A percentile compares a stretch with the other conserved stretches of the same genome.
phyloP scores from a whole-genome alignment of 352 stramenopile genomes.

The Paralagenidium karlingii region DNA sequence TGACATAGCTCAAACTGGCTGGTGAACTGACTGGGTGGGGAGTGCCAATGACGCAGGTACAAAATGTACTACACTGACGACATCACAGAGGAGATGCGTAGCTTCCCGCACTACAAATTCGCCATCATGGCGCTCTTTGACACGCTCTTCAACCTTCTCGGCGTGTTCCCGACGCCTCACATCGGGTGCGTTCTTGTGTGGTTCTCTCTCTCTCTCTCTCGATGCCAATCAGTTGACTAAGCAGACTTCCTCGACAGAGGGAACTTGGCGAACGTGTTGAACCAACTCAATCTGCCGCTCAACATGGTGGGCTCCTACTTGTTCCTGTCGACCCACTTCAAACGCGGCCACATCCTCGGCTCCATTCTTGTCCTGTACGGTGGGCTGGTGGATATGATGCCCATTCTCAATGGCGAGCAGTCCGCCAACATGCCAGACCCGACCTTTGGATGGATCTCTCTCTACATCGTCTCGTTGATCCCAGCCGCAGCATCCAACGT shows the following conservation, averaged over 20 bases:
- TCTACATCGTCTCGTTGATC: constrained; percentile 67
- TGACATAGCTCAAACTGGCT: neutral
- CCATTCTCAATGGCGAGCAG: constrained; percentile 47
- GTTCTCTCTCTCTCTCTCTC: neutral
- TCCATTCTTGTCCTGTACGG: constrained; percentile 80
- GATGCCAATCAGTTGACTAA: too few species aligned
- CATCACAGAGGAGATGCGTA: constrained; percentile 70
- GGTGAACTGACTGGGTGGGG: neutral
- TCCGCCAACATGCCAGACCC: constrained; percentile 61
- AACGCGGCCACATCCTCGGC: constrained; percentile 70
- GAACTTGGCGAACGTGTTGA: constrained; percentile 77
- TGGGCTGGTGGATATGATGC: constrained; percentile 76
- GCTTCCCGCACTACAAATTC: constrained; percentile 82
- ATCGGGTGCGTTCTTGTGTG: constrained; percentile 39
- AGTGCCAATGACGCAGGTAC: constrained; percentile 20
- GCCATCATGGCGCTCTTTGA: constrained; percentile 79
- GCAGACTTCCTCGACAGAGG: constrained; percentile 29
- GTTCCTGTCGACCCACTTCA: constrained; percentile 69
- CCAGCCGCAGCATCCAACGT: constrained; percentile 66
- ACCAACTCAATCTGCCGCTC: constrained; percentile 76
- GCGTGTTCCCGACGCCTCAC: constrained; percentile 72
- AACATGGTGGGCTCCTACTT: constrained; percentile 79
- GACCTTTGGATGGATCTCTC: constrained; percentile 55
- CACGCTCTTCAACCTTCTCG: constrained; percentile 70
- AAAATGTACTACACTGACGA: constrained; percentile 78